These are phyloP conservation scores for Diaporthe ampelina DNA, from an alignment of 2,329 filamentous ascomycete genomes.

Conservation along the genomic window DNA sequence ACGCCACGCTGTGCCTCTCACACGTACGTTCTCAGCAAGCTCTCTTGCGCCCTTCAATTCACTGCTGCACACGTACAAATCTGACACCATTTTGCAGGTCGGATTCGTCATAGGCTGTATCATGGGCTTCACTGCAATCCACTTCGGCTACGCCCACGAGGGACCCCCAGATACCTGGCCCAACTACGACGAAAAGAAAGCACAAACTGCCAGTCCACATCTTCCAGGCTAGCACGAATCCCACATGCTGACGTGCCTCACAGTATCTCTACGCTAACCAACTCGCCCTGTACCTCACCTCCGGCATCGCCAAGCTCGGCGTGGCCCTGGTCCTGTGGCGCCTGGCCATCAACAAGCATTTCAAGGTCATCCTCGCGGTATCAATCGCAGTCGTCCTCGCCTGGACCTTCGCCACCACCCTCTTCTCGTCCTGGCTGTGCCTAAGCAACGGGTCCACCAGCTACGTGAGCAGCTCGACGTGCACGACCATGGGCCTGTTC, in stretches of 20 bases:
- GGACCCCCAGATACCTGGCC: constrained; percentile 42
- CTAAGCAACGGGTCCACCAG: constrained; percentile 47
- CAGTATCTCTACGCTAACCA: constrained; percentile 49
- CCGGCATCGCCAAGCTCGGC: constrained; percentile 51
- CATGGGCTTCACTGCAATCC: constrained; percentile 49
- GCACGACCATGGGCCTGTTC: constrained; percentile 49
- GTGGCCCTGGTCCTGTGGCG: constrained; percentile 52
- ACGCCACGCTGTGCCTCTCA: constrained; percentile 47
- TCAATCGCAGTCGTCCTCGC: constrained; percentile 40
- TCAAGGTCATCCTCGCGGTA: constrained; percentile 45
- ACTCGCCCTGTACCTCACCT: constrained; percentile 49
- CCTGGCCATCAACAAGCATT: constrained; percentile 45
- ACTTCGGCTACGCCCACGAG: constrained; percentile 49
- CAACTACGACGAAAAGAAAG: constrained; percentile 43
- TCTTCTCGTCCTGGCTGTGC: constrained; percentile 50
- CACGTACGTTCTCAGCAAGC: constrained; percentile 44
- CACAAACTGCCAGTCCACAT: not conserved
- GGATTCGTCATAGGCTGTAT: constrained; percentile 48
- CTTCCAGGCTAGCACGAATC: rapidly evolving
- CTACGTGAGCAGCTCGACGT: constrained; percentile 48
- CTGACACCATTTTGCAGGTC: constrained; percentile 40
- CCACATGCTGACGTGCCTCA: constrained; percentile 39
- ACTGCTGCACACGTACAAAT: not conserved
- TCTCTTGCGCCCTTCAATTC: not conserved
- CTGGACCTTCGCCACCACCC: constrained; percentile 42